Evolutionary conservation across 2,329 filamentous ascomycete genomes (phyloP).

Genomic region (Fusarium sp.): DNA sequence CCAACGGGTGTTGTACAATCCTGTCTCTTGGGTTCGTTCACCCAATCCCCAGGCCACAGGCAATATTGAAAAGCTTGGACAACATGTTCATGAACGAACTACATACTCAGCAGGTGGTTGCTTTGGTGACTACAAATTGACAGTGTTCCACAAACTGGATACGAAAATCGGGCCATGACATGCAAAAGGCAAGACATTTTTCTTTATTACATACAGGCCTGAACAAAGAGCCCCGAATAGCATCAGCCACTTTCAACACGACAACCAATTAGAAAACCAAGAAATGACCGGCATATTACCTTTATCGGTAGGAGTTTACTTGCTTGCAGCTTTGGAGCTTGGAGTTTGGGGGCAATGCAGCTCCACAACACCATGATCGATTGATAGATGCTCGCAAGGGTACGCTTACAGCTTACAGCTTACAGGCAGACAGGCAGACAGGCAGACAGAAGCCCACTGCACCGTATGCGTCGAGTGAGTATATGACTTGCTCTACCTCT

Average conservation of each 20-base stretch:
- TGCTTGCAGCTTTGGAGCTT: conserved; percentile 30
- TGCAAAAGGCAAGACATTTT: conserved; percentile 12
- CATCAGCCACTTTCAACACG: conserved; percentile 15
- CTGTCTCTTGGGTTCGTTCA: neutral
- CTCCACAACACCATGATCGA: conserved; percentile 33
- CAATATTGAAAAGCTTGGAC: neutral
- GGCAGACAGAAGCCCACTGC: conserved; percentile 4
- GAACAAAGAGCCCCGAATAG: conserved; percentile 24
- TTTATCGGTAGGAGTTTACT: conserved; percentile 12
- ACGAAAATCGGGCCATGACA: conserved; percentile 15
- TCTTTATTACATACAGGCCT: conserved; percentile 8
- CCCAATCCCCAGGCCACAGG: neutral
- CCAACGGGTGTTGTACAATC: conserved; percentile 10
- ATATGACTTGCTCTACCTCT: conserved; percentile 29
- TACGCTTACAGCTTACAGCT: conserved; percentile 6
- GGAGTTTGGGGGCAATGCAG: neutral
- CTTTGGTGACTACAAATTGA: neutral
- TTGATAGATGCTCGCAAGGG: neutral
- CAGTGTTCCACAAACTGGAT: conserved; percentile 26
- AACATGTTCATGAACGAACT: neutral
- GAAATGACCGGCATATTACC: conserved; percentile 14
- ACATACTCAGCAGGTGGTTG: neutral
- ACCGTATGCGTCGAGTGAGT: conserved; percentile 24
- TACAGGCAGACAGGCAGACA: neutral
- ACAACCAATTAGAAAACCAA: conserved; percentile 16